Percentiles rank a stretch among this genome's conserved stretches.
Evolutionary conservation across 805 yeast species (phyloP).

Genomic region (Saccharomycopsis babjevae): DNA sequence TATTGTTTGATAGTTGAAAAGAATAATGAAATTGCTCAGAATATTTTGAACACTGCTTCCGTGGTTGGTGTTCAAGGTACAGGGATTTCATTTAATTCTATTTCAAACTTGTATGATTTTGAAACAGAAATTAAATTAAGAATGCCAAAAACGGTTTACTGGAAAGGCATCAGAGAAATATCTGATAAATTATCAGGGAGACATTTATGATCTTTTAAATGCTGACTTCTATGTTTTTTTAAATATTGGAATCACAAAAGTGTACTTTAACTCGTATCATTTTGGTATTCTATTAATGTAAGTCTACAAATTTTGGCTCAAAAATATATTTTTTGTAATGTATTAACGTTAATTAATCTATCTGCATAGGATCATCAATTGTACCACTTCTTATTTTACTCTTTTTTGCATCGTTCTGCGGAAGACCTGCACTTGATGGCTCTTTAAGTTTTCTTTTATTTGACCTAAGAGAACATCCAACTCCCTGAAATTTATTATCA

Average conservation of each 20-base stretch:
- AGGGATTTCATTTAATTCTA: slow-evolving; percentile 61
- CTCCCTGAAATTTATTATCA: slow-evolving; percentile 38
- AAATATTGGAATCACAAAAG: no score
- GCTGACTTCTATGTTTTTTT: background rate
- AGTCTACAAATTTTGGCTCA: no score
- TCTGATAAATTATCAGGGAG: slow-evolving; percentile 83
- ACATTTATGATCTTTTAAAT: slow-evolving; percentile 7
- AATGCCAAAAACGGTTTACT: slow-evolving; percentile 81
- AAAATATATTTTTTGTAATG: no score
- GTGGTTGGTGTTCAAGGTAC: slow-evolving; percentile 79
- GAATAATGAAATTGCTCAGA: slow-evolving; percentile 27
- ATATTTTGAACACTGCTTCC: slow-evolving; percentile 42
- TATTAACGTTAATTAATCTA: background rate
- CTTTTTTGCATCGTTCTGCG: background rate
- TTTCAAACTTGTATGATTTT: slow-evolving; percentile 69
- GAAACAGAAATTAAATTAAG: slow-evolving; percentile 77
- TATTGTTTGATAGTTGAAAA: slow-evolving; percentile 24
- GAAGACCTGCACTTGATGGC: background rate
- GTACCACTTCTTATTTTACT: background rate
- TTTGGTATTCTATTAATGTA: no score
- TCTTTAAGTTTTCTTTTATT: slow-evolving; percentile 45
- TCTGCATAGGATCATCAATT: background rate
- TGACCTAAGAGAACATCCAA: slow-evolving; percentile 68
- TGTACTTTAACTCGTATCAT: no score
- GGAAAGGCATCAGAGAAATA: slow-evolving; percentile 66